These are phyloP conservation scores for Gynochthodes officinalis DNA, from an alignment of 257 asterid species.

Conservation along the genomic window DNA sequence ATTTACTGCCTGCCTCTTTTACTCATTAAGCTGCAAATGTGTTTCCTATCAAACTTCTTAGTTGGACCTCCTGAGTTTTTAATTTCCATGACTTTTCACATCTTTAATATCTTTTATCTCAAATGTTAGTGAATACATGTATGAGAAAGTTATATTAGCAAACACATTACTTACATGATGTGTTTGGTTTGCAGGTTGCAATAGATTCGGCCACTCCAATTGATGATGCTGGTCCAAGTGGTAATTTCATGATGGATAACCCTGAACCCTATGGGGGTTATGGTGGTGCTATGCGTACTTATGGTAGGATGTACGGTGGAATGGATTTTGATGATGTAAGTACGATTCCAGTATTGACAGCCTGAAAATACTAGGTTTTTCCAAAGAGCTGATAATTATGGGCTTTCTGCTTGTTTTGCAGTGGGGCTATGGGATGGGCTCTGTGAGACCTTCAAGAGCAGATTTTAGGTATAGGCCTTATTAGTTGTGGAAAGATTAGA, in stretches of 20 bases:
- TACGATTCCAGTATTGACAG: constrained; percentile 19
- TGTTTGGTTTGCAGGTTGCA: constrained; percentile 60
- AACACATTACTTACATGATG: neutral
- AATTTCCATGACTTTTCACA: neutral
- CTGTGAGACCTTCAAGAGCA: constrained; percentile 77
- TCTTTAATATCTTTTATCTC: neutral
- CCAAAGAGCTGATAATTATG: no score
- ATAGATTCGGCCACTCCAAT: constrained; percentile 97
- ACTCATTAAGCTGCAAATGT: neutral
- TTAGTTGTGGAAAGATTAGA: constrained; percentile 19
- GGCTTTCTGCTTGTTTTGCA: constrained; percentile 27
- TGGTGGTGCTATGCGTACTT: constrained; percentile 77
- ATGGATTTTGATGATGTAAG: constrained; percentile 92
- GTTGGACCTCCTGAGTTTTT: neutral
- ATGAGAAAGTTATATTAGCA: neutral
- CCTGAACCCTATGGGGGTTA: constrained; percentile 77
- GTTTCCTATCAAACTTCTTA: neutral
- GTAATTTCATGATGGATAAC: constrained; percentile 52
- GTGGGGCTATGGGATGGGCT: constrained; percentile 95
- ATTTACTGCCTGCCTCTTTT: neutral
- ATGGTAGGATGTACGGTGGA: constrained; percentile 88
- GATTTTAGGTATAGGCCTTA: constrained; percentile 90
- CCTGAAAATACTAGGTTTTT: neutral
- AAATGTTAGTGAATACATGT: neutral
- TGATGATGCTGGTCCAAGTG: constrained; percentile 90